Evolutionary conservation across 768 basidiomycete species (phyloP).

Genomic region (Russula sp.): DNA sequence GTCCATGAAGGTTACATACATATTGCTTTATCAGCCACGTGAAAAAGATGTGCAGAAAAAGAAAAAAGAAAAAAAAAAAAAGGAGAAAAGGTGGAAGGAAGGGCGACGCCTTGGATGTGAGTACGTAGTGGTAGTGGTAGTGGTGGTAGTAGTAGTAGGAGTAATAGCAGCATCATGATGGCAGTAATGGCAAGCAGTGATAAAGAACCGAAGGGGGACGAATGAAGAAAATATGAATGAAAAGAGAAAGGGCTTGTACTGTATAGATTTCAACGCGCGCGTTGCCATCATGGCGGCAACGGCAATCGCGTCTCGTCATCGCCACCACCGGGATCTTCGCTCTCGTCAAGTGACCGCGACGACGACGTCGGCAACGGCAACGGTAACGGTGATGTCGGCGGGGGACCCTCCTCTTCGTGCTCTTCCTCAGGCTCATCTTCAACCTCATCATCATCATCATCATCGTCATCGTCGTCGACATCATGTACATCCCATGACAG

Average conservation of each 20-base stretch:
- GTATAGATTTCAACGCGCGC: too few relatives aligned
- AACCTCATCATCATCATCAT: neutral
- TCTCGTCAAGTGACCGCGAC: too few relatives aligned
- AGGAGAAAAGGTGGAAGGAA: too few relatives aligned
- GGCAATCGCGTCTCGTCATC: neutral
- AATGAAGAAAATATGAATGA: neutral
- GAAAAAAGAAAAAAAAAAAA: too few relatives aligned
- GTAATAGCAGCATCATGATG: neutral
- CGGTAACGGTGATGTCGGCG: neutral
- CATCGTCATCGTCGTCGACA: conserved; percentile 5
- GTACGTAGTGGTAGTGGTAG: neutral
- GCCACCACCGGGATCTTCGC: too few relatives aligned
- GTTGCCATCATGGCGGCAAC: neutral
- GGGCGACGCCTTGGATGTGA: neutral
- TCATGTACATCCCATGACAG: conserved; percentile 15
- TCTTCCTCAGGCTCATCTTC: too few relatives aligned
- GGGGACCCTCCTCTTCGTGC: too few relatives aligned
- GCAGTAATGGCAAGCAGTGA: neutral
- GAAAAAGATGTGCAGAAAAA: neutral
- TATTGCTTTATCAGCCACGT: conserved; percentile 6
- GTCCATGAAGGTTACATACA: conserved; percentile 16
- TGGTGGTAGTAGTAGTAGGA: neutral
- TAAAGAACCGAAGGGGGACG: neutral
- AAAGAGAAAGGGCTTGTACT: too few relatives aligned
- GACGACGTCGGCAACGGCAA: too few relatives aligned